These are phyloP conservation scores for Rhizopogon vesiculosus DNA, from an alignment of 768 basidiomycete genomes.

Conservation along the genomic window DNA sequence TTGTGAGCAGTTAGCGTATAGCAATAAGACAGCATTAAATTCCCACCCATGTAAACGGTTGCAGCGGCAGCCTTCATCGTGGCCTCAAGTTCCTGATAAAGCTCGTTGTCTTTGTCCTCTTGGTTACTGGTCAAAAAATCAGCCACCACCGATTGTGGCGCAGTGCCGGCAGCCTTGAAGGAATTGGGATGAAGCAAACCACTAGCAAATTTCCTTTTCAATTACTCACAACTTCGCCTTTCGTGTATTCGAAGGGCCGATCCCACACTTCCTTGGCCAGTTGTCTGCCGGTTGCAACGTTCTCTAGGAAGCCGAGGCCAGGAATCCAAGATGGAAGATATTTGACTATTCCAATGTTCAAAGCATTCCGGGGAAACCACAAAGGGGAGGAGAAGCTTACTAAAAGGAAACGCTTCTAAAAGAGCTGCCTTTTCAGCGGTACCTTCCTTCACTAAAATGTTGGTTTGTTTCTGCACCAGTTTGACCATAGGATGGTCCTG, in stretches of 20 bases:
- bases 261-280: too few species aligned
- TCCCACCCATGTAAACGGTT: background rate
- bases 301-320: conserved; percentile 1
- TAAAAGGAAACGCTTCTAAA: conserved; percentile 8
- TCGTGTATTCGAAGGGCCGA: too few species aligned
- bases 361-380: background rate
- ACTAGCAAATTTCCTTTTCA: too few species aligned
- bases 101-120: too few species aligned
- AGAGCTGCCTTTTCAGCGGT: conserved; percentile 3
- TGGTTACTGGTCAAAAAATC: background rate
- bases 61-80: background rate
- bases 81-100: background rate
- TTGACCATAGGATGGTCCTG: conserved; percentile 4
- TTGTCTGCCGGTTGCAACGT: too few species aligned
- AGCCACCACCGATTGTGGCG: background rate
- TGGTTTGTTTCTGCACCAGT: background rate
- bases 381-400: conserved; percentile 9
- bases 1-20: background rate
- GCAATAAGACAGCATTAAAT: background rate
- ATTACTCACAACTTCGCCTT: too few species aligned
- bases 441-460: background rate
- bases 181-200: too few species aligned
- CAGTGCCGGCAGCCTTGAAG: background rate
- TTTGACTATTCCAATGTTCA: conserved; percentile 9
- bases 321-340: conserved; percentile 19